phyloP scores from a whole-genome alignment of 2,329 filamentous ascomycete genomes.

The Trichoderma simmonsii region DNA sequence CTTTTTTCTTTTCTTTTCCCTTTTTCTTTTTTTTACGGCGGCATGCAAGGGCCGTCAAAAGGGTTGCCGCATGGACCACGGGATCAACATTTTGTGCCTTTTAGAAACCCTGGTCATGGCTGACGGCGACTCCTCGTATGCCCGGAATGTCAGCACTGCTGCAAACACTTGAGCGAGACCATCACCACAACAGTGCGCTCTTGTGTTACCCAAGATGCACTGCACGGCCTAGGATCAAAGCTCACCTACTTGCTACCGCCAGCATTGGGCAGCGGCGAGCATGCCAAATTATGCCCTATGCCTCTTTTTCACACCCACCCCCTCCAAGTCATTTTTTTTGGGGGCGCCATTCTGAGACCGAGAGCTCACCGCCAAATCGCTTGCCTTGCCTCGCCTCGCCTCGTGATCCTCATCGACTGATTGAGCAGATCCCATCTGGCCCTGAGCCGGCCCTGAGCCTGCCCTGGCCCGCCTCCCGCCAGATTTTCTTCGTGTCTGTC shows the following conservation, averaged over 20 bases:
- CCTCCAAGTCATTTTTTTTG: neutral
- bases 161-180: neutral
- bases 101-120: neutral
- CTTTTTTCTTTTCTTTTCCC: neutral
- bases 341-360: neutral
- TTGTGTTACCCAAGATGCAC: neutral
- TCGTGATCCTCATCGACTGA: slow-evolving; percentile 19
- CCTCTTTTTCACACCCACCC: neutral
- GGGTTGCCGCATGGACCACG: neutral
- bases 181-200: neutral
- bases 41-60: neutral
- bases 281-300: neutral
- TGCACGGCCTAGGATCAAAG: neutral
- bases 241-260: neutral
- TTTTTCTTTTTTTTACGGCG: neutral
- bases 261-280: slow-evolving; percentile 6
- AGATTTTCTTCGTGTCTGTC: slow-evolving; percentile 12
- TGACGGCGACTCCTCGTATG: neutral
- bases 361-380: slow-evolving; percentile 18
- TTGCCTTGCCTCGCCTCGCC: neutral
- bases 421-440: slow-evolving; percentile 18
- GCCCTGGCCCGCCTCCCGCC: slow-evolving; percentile 1
- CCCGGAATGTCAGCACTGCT: neutral
- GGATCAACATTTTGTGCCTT: neutral
- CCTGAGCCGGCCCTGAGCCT: slow-evolving; percentile 3